These are phyloP conservation scores for Stagonosporopsis chrysanthemi DNA, from an alignment of 2,329 filamentous ascomycete genomes.

Conservation along the genomic window DNA sequence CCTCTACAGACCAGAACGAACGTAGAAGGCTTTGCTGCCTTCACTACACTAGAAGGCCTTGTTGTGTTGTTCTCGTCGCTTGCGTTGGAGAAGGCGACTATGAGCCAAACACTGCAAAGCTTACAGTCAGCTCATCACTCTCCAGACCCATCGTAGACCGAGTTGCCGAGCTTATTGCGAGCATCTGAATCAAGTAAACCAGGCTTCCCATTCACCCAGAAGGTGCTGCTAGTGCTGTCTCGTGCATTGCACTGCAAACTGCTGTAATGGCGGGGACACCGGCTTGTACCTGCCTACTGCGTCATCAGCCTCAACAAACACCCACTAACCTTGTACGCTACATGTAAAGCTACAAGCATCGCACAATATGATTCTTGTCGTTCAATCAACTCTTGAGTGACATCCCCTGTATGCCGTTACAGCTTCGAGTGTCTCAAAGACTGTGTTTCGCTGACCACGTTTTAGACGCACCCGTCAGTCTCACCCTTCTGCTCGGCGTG, in stretches of 20 bases:
- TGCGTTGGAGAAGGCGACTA: too few relatives aligned
- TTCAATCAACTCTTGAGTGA: background rate
- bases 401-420: constrained; percentile 7
- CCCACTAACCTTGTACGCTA: background rate
- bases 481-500: constrained; percentile 5
- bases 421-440: constrained; percentile 9
- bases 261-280: constrained; percentile 6
- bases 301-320: constrained; percentile 24
- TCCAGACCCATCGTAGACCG: background rate
- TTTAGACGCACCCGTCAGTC: constrained; percentile 8
- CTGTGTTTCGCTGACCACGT: constrained; percentile 7
- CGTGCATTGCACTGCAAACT: background rate
- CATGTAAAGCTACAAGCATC: background rate
- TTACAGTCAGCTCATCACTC: background rate
- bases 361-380: background rate
- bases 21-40: background rate
- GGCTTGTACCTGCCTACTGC: constrained; percentile 11
- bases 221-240: background rate
- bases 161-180: constrained; percentile 1
- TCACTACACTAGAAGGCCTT: background rate
- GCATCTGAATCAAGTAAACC: background rate
- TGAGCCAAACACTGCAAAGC: background rate
- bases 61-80: too few relatives aligned
- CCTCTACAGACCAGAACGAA: background rate
- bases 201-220: background rate